A percentile compares a stretch with the other conserved stretches of the same genome.
phyloP scores from a whole-genome alignment of 805 yeast species.

The Kodamaea nitidulidarum region DNA sequence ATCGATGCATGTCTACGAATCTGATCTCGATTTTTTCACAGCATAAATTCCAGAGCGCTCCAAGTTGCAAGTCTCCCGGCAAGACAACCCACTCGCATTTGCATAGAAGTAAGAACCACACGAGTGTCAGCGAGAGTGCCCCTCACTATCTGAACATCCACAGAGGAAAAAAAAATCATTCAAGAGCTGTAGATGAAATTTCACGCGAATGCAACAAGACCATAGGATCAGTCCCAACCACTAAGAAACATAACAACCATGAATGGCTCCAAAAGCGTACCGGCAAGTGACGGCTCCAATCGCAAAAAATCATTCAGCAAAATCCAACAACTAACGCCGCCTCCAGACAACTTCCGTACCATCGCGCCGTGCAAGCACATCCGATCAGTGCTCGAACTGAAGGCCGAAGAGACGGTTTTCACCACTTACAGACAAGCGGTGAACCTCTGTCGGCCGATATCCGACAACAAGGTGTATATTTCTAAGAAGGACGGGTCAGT shows the following conservation, averaged over 20 bases:
- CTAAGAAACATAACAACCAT: neutral
- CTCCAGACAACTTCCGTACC: constrained; percentile 24
- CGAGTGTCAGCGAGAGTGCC: too few relatives aligned
- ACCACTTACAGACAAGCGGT: constrained; percentile 51
- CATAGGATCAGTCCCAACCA: neutral
- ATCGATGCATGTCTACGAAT: neutral
- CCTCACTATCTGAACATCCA: too few relatives aligned
- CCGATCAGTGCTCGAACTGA: constrained; percentile 43
- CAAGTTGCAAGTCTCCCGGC: neutral
- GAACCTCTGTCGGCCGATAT: constrained; percentile 38
- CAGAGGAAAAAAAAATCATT: too few relatives aligned
- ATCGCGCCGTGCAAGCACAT: constrained; percentile 50
- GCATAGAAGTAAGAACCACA: neutral
- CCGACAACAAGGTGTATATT: constrained; percentile 24
- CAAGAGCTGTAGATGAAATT: neutral
- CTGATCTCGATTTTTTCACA: constrained; percentile 2
- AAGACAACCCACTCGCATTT: neutral
- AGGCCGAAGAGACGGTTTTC: constrained; percentile 47
- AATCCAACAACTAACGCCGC: constrained; percentile 11
- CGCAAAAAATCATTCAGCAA: constrained; percentile 7
- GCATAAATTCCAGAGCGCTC: neutral
- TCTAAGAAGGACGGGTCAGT: constrained; percentile 35
- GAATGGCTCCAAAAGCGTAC: neutral
- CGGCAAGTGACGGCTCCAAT: neutral
- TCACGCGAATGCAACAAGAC: neutral